phyloP scores from a whole-genome alignment of 2,329 filamentous ascomycete species.

The Boeremia lycopersici region DNA sequence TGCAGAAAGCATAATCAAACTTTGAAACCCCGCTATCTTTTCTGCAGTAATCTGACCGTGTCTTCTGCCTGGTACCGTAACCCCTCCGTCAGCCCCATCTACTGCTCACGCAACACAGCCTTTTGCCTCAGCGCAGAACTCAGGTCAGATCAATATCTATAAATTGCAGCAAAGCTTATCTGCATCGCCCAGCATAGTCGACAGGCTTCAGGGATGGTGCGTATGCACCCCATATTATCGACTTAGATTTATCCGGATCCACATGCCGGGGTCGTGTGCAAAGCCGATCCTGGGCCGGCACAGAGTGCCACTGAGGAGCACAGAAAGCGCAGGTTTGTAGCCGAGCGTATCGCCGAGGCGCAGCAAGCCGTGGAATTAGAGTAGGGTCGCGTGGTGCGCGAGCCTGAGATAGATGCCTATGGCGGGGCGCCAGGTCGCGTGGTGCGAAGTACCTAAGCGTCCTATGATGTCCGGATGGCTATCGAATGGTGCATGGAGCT shows the following conservation, averaged over 20 bases:
- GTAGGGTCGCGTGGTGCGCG: neutral
- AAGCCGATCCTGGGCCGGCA: conserved; percentile 1
- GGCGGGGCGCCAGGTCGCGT: neutral
- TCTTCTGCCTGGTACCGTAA: neutral
- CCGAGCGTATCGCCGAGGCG: conserved; percentile 5
- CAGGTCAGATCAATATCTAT: conserved; percentile 9
- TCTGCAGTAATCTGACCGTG: too few species aligned
- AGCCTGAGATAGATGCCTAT: neutral
- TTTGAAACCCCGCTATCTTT: too few species aligned
- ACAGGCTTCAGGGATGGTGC: conserved; percentile 1
- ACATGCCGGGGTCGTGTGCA: conserved; percentile 1
- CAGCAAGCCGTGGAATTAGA: neutral
- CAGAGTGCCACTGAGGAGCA: neutral
- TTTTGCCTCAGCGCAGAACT: conserved; percentile 12
- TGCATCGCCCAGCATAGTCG: neutral
- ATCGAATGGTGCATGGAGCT: neutral
- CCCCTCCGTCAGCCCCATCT: neutral
- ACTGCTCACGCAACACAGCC: neutral
- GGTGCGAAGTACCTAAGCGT: neutral
- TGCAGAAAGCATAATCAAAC: too few species aligned
- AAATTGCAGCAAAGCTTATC: conserved; percentile 12
- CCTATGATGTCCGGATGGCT: neutral
- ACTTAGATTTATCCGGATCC: conserved; percentile 14
- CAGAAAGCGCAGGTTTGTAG: neutral
- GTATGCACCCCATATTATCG: conserved; percentile 15